These are phyloP conservation scores for Candida nitratophila DNA, from an alignment of 805 yeast species.

Conservation along the genomic window DNA sequence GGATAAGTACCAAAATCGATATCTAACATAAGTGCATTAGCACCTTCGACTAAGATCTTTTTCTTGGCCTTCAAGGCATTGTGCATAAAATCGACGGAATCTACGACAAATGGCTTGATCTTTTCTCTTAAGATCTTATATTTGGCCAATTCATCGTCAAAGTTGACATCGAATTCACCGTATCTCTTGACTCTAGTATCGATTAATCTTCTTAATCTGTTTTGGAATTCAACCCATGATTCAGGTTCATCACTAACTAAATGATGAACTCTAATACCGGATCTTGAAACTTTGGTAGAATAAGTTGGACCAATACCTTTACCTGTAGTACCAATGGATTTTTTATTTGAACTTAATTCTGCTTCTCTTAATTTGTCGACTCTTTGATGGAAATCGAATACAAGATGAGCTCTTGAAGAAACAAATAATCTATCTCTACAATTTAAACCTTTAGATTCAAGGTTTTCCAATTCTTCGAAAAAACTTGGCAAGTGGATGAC, in stretches of 20 bases:
- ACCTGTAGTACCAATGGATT: slow-evolving; percentile 95
- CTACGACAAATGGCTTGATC: slow-evolving; percentile 88
- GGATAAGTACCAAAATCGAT: slow-evolving; percentile 98
- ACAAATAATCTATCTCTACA: slow-evolving; percentile 74
- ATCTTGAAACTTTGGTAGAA: slow-evolving; percentile 93
- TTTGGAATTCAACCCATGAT: slow-evolving; percentile 88
- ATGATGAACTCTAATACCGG: slow-evolving; percentile 96
- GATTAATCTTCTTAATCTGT: slow-evolving; percentile 67
- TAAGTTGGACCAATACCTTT: slow-evolving; percentile 99
- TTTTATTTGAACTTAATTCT: slow-evolving; percentile 73
- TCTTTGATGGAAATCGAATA: slow-evolving; percentile 96
- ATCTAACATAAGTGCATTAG: slow-evolving; percentile 96
- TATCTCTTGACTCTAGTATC: slow-evolving; percentile 82
- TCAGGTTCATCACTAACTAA: slow-evolving; percentile 82
- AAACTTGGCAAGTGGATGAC: slow-evolving; percentile 93
- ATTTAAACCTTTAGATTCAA: slow-evolving; percentile 76
- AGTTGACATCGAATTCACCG: slow-evolving; percentile 86
- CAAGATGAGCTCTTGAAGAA: slow-evolving; percentile 92
- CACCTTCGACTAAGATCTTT: slow-evolving; percentile 93
- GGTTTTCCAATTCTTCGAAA: slow-evolving; percentile 74
- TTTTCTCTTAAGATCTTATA: slow-evolving; percentile 69
- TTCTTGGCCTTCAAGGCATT: slow-evolving; percentile 69
- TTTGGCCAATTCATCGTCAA: slow-evolving; percentile 69
- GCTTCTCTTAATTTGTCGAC: slow-evolving; percentile 93
- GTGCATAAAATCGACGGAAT: slow-evolving; percentile 80